Evolutionary conservation across 257 asterid species (phyloP).

Genomic region (Plantago ovata): DNA sequence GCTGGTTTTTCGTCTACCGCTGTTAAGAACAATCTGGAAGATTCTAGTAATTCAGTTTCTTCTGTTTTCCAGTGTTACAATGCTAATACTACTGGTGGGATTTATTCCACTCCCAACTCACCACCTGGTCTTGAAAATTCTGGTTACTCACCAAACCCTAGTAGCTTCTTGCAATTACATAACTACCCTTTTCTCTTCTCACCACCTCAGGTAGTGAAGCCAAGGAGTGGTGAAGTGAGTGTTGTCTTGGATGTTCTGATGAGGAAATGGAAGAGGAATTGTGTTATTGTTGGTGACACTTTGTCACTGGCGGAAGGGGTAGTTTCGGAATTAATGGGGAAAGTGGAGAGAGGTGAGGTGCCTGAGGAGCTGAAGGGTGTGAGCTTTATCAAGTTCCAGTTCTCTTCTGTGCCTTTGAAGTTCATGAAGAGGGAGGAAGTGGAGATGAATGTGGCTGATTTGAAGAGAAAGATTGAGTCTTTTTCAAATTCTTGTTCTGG

Average conservation of each 20-base stretch:
- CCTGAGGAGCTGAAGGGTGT: slow-evolving; percentile 49
- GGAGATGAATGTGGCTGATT: slow-evolving; percentile 46
- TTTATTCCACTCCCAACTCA: slow-evolving; percentile 65
- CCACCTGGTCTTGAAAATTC: slow-evolving; percentile 38
- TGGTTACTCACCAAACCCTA: slow-evolving; percentile 29
- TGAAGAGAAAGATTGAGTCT: slow-evolving; percentile 61
- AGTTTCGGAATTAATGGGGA: slow-evolving; percentile 35
- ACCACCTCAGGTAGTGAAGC: slow-evolving; percentile 15
- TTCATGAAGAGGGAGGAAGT: slow-evolving; percentile 66
- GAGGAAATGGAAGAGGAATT: slow-evolving; percentile 33
- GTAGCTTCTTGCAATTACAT: slow-evolving; percentile 30
- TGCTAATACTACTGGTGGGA: slow-evolving; percentile 43
- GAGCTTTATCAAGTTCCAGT: slow-evolving; percentile 47
- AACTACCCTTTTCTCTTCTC: slow-evolving; percentile 32
- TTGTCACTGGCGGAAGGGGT: slow-evolving; percentile 35
- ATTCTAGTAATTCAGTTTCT: slow-evolving; percentile 20
- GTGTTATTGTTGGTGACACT: slow-evolving; percentile 52
- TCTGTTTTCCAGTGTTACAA: slow-evolving; percentile 53
- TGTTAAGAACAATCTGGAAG: slow-evolving; percentile 53
- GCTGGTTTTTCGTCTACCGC: slow-evolving; percentile 75
- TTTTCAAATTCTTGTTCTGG: slow-evolving; percentile 17
- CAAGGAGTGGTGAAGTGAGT: slow-evolving; percentile 30
- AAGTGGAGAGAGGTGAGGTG: slow-evolving; percentile 48
- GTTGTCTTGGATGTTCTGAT: slow-evolving; percentile 35
- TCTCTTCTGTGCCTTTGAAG: slow-evolving; percentile 50